Conservation (phyloP, 345 rosid species). For the Raphanus raphanistrum region DNA sequence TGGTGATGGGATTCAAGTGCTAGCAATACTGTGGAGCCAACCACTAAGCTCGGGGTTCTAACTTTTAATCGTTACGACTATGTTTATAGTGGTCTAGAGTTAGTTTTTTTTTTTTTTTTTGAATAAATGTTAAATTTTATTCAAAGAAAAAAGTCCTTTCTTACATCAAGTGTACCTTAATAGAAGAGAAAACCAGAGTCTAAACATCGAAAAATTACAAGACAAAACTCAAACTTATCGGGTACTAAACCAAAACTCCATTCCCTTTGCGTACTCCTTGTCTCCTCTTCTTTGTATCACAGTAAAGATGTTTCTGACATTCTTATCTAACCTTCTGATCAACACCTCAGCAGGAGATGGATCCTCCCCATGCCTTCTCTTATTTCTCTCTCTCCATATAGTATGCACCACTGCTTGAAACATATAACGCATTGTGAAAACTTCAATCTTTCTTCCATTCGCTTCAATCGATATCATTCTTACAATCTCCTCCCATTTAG, state of each 20-base stretch:
- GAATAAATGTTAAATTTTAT: no score
- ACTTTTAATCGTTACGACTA: neutral
- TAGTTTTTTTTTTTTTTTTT: neutral
- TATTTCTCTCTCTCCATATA: neutral
- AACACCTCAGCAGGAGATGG: neutral
- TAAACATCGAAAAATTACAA: no score
- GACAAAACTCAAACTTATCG: neutral
- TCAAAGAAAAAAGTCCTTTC: no score
- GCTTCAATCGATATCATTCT: no score
- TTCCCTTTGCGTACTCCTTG: neutral
- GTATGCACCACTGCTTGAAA: no score
- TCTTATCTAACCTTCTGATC: neutral
- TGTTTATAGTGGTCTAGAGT: neutral
- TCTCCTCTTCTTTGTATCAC: neutral
- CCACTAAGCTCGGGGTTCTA: neutral
- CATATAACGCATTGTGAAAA: no score
- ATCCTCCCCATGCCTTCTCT: neutral
- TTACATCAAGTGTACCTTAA: no score
- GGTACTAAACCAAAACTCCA: neutral
- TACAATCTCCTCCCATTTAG: no score
- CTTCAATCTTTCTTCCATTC: no score
- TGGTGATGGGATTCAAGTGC: constrained; percentile 7
- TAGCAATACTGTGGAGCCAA: neutral
- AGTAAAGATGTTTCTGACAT: no score
- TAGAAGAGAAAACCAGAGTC: no score